A percentile compares a stretch with the other conserved stretches of the same genome.
Evolutionary conservation across 2,329 filamentous ascomycete species (phyloP).

Genomic region (Nemania abortiva): DNA sequence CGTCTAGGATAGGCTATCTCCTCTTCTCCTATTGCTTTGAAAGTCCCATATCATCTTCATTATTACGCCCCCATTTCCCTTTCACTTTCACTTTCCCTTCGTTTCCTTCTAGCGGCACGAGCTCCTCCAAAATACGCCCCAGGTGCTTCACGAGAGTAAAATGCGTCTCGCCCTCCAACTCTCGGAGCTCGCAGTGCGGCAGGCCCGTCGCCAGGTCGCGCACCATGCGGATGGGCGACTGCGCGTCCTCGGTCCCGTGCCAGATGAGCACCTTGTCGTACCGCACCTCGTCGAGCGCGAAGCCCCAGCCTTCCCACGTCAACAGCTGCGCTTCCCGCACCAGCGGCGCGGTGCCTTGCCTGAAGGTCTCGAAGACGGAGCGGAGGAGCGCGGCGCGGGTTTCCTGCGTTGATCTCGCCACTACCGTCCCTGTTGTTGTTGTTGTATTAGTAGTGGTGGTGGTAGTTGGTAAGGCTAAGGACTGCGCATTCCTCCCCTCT

Average conservation of each 20-base stretch:
- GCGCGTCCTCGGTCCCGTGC: slow-evolving; percentile 26
- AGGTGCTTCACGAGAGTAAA: slow-evolving; percentile 16
- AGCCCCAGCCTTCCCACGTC: slow-evolving; percentile 28
- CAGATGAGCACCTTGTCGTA: slow-evolving; percentile 20
- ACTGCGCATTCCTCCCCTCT: not conserved
- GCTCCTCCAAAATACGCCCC: slow-evolving; percentile 6
- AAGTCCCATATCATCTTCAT: not conserved
- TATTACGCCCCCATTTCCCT: not conserved
- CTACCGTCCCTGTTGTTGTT: not conserved
- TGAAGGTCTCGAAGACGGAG: slow-evolving; percentile 24
- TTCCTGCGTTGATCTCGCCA: not conserved
- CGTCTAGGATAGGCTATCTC: not conserved
- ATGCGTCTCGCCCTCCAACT: slow-evolving; percentile 23
- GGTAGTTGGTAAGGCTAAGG: not conserved
- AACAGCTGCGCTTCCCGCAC: slow-evolving; percentile 26
- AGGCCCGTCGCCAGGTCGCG: slow-evolving; percentile 16
- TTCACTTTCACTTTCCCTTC: too few species aligned
- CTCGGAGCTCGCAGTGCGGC: slow-evolving; percentile 22
- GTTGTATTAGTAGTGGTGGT: not conserved
- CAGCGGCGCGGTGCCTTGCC: slow-evolving; percentile 17
- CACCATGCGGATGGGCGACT: slow-evolving; percentile 24
- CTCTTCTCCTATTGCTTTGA: not conserved
- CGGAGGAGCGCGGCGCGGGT: slow-evolving; percentile 15
- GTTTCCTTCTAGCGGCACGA: slow-evolving; percentile 7
- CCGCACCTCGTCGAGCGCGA: slow-evolving; percentile 14